These are phyloP conservation scores for Vitis hybrid DNA, from an alignment of 177 flowering plant genomes.

Conservation along the genomic window DNA sequence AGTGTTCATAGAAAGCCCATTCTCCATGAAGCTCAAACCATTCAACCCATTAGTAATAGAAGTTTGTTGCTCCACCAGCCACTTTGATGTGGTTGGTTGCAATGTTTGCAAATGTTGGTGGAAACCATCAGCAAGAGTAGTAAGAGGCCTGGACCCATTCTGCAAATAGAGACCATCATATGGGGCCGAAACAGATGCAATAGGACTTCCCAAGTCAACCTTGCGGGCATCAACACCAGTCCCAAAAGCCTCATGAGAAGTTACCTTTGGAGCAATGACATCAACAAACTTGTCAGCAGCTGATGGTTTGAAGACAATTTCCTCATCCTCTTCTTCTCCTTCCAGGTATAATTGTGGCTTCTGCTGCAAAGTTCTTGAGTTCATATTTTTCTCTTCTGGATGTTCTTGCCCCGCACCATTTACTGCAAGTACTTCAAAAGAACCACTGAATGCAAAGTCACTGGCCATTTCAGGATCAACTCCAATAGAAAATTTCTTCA, in stretches of 20 bases:
- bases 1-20: conserved; percentile 34
- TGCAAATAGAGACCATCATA: too few relatives aligned
- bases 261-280: conserved; percentile 23
- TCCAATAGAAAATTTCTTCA: conserved; percentile 68
- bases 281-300: conserved; percentile 53
- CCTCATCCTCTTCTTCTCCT: conserved; percentile 95
- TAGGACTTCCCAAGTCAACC: conserved; percentile 26
- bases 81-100: conserved; percentile 39
- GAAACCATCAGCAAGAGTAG: conserved; percentile 19
- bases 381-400: conserved; percentile 22
- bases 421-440: conserved; percentile 18
- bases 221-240: conserved; percentile 26
- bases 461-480: conserved; percentile 41
- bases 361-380: conserved; percentile 23
- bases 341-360: conserved; percentile 30
- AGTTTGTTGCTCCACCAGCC: conserved; percentile 49
- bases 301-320: conserved; percentile 84
- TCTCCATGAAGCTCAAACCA: conserved; percentile 47
- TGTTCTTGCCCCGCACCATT: conserved; percentile 27
- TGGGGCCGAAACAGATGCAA: conserved; percentile 28
- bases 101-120: conserved; percentile 36
- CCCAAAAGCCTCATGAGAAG: conserved; percentile 29
- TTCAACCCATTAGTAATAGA: conserved; percentile 48
- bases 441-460: conserved; percentile 21
- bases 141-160: too few relatives aligned